phyloP scores from a whole-genome alignment of 2,329 filamentous ascomycete genomes.

The Saccharata proteae region DNA sequence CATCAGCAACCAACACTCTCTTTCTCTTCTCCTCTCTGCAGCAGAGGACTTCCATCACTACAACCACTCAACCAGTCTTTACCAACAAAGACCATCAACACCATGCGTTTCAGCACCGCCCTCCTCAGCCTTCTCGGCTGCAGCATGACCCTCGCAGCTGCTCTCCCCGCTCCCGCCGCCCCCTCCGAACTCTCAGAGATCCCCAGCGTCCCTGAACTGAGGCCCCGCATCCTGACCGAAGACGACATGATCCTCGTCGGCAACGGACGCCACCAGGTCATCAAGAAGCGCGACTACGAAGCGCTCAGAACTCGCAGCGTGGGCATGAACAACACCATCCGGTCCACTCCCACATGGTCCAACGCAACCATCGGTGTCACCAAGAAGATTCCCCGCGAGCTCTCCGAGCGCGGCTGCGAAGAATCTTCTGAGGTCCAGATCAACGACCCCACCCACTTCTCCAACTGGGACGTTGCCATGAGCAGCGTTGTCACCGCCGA shows the following conservation, averaged over 20 bases:
- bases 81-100: background rate
- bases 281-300: constrained; percentile 2
- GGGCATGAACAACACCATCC: constrained; percentile 1
- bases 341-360: background rate
- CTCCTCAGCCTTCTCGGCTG: constrained; percentile 1
- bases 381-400: too few species aligned
- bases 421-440: constrained; percentile 2
- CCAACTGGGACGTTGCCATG: constrained; percentile 3
- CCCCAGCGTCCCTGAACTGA: background rate
- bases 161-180: background rate
- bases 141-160: background rate
- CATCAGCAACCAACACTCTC: too few species aligned
- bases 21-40: too few species aligned
- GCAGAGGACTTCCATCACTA: too few species aligned
- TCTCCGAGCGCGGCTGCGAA: constrained; percentile 1
- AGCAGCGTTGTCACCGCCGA: constrained; percentile 1
- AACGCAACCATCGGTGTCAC: background rate
- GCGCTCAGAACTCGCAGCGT: background rate
- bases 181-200: too few species aligned
- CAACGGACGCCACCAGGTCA: constrained; percentile 1
- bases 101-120: constrained; percentile 1
- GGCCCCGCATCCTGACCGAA: constrained; percentile 2
- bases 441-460: background rate
- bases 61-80: background rate
- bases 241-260: constrained; percentile 2